Evolutionary conservation across 441 rosid species (phyloP).

Genomic region (Corymbia calophylla): DNA sequence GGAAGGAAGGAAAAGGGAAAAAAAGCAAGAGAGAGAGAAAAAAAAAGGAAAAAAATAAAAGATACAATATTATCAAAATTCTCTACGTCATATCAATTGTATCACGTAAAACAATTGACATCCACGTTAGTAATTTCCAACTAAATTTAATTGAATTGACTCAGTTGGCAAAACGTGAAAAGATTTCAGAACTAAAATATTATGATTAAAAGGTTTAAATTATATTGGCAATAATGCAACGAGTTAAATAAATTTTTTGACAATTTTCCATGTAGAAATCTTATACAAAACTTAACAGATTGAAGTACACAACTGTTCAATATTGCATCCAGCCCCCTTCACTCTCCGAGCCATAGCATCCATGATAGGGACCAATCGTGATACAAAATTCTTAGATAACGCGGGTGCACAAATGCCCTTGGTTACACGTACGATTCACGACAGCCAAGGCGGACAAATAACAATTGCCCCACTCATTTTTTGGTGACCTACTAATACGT

Average conservation of each 20-base stretch:
- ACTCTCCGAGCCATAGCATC: not conserved
- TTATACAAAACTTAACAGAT: not conserved
- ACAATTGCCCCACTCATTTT: not conserved
- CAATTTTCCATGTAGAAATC: accelerated
- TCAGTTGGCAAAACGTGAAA: no score
- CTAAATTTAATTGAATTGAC: no score
- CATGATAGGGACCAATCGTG: not conserved
- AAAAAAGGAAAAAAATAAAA: no score
- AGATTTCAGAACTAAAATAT: no score
- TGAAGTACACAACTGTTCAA: not conserved
- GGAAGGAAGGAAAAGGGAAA: no score
- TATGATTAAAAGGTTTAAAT: accelerated
- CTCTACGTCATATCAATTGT: accelerated
- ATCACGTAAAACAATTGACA: no score
- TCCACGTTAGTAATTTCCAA: no score
- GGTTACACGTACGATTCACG: not conserved
- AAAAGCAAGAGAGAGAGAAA: no score
- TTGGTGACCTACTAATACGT: not conserved
- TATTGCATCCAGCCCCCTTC: not conserved
- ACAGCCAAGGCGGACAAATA: not conserved
- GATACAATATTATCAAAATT: no score
- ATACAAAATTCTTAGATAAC: not conserved
- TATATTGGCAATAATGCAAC: no score
- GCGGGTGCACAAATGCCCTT: not conserved
- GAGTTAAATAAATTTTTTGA: not conserved